Conservation (phyloP, 2,329 filamentous ascomycete species). For the Westerdykella ornata region DNA sequence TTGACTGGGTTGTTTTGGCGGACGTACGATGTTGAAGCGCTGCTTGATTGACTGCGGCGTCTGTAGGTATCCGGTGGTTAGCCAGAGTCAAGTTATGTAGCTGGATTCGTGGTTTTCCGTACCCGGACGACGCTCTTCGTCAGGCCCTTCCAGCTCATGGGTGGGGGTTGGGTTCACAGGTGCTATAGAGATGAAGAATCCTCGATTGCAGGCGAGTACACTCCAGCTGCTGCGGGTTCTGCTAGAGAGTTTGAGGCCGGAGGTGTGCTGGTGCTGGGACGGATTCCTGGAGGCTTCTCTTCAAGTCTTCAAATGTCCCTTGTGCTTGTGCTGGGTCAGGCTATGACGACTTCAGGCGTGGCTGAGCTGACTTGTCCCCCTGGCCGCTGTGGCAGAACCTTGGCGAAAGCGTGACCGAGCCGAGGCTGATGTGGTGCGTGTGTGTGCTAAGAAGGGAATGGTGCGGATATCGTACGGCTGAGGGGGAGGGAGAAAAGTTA, state of each 20-base stretch:
- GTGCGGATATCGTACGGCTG: too few species aligned
- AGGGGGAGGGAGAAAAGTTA: too few species aligned
- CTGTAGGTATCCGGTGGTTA: conserved; percentile 36
- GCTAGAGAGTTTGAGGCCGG: background rate
- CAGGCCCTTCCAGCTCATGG: conserved; percentile 96
- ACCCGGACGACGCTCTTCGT: conserved; percentile 83
- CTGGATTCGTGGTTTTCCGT: conserved; percentile 33
- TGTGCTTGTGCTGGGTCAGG: background rate
- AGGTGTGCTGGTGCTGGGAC: background rate
- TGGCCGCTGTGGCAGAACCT: background rate
- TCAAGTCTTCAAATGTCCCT: background rate
- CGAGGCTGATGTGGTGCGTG: background rate
- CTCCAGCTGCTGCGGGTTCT: background rate
- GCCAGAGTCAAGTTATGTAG: background rate
- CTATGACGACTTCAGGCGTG: conserved; percentile 3
- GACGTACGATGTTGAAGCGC: conserved; percentile 72
- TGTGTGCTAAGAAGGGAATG: background rate
- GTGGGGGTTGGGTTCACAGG: conserved; percentile 5
- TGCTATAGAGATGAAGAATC: too few species aligned
- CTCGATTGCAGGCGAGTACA: too few species aligned
- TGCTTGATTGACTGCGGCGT: conserved; percentile 87
- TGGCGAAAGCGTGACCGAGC: too few species aligned
- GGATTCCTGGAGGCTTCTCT: background rate
- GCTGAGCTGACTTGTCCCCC: background rate
- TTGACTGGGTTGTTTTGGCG: background rate